These are phyloP conservation scores for Nitzschia sp. DNA, from an alignment of 108 stramenopile species.

Conservation along the genomic window DNA sequence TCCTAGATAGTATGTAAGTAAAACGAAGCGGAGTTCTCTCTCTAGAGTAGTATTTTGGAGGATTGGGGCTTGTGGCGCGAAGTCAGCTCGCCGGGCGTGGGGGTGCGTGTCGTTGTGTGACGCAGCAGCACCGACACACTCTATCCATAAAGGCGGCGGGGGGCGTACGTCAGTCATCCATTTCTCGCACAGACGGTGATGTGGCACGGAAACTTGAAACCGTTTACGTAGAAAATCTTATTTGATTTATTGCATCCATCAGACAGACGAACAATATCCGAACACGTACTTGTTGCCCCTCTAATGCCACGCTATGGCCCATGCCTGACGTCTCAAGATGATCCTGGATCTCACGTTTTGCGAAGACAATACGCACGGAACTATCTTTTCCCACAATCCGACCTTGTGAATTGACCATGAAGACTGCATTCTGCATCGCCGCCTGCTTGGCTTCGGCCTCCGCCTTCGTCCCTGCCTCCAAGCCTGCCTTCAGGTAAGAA, in stretches of 20 bases:
- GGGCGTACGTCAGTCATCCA: slow-evolving; percentile 6
- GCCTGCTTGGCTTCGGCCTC: slow-evolving; percentile 52
- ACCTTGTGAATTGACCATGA: slow-evolving; percentile 25
- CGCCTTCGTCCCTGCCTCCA: slow-evolving; percentile 55
- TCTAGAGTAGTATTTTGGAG: background rate
- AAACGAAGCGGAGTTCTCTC: background rate
- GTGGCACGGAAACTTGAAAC: background rate
- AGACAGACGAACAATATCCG: background rate
- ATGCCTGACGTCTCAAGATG: slow-evolving; percentile 1
- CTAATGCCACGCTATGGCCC: background rate
- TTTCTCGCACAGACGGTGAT: background rate
- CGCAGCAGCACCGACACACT: no score
- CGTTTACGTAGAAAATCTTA: no score
- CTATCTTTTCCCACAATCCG: background rate
- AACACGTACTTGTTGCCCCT: slow-evolving; percentile 11
- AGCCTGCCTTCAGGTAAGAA: slow-evolving; percentile 61
- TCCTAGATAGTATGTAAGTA: background rate
- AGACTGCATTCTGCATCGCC: slow-evolving; percentile 48
- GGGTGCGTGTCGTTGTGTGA: no score
- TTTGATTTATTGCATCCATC: no score
- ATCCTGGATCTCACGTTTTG: background rate
- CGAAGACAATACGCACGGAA: background rate
- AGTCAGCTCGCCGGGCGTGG: background rate
- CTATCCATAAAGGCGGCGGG: background rate
- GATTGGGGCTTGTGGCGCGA: background rate